Evolutionary conservation across 371 early-diverging fungal species (phyloP), one percentile per base, ranked within the genome.

Genomic region (Syncephalastrum monosporum): DNA sequence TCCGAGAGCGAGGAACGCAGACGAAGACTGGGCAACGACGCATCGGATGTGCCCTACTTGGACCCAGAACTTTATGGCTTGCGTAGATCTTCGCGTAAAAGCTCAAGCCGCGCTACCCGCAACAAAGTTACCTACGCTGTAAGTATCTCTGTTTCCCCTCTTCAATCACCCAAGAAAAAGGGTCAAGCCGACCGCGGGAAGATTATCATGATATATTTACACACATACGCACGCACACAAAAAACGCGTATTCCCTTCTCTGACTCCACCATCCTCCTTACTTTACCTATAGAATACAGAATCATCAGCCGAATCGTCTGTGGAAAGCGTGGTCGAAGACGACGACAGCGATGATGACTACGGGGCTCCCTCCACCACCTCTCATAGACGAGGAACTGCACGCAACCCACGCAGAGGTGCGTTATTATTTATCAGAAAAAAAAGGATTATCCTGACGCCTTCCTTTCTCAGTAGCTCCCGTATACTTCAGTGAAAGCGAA

Each of bases 51-150:
- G n/a, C 59, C 50, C 4, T 59, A 64, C 46, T 54, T 67, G 19
- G 72, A 71, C 51, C 72, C 72, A 27, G 72, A 71, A 45, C 51
- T 71, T 19, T 71, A 71, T 48, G 61, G 72, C 16, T 51, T 71
- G 19, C 61, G 72, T 12, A 57, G 72, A 29, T 71, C 72, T 13
- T 53, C 62, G n/a, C 64, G 72, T 14, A 52, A 17, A 52, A 43
- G 57, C 27, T 10, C 46, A 50, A 53, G 12, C 24, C 24, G 17
- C 43, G 42, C 23, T 21, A 27, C 46, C 41, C 21, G 25, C 14
- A 16, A 25, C 49, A 48, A 27, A n/a, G 16, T 17, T 8, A 48
- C 50, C 16, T 56, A 55, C 56, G 29, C 44, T 19, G 49, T 57
- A 43, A 50, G 52, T 45, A 41, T 38, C 12, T 19, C 48, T 61